Conservation (phyloP, 73 alveolate species). For the Paramecium caudatum region DNA sequence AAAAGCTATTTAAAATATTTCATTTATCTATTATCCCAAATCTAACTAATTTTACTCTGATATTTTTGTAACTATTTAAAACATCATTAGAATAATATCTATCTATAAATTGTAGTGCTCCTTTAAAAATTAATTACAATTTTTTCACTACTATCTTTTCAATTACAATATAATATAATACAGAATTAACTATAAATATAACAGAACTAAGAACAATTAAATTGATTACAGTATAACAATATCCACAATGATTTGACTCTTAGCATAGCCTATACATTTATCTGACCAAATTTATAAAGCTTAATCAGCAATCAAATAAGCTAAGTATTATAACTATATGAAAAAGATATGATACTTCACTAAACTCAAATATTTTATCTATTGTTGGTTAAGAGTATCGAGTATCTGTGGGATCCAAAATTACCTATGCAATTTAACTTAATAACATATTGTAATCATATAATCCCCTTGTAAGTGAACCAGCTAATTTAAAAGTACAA, state of each 20-base stretch:
- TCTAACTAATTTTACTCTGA: background rate
- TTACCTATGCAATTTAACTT: background rate
- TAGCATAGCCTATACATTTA: background rate
- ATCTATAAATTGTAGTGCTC: background rate
- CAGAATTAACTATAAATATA: background rate
- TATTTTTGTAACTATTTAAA: background rate
- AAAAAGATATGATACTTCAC: background rate
- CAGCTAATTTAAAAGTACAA: background rate
- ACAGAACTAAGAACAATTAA: background rate
- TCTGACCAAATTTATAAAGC: background rate
- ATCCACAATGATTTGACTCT: background rate
- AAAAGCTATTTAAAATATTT: too few species aligned
- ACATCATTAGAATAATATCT: slow-evolving; percentile 42
- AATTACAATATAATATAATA: background rate
- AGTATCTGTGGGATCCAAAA: background rate
- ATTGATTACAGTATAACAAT: background rate
- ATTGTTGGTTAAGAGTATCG: background rate
- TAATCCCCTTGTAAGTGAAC: slow-evolving; percentile 30
- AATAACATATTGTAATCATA: background rate
- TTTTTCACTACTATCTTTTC: slow-evolving; percentile 9
- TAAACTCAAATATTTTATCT: background rate
- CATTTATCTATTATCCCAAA: background rate
- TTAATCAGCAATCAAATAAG: background rate
- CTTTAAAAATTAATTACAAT: background rate
- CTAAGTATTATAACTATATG: background rate